These are phyloP conservation scores for Yamadazyma takamatsuzukensis DNA, from an alignment of 805 yeast genomes.

Conservation along the genomic window DNA sequence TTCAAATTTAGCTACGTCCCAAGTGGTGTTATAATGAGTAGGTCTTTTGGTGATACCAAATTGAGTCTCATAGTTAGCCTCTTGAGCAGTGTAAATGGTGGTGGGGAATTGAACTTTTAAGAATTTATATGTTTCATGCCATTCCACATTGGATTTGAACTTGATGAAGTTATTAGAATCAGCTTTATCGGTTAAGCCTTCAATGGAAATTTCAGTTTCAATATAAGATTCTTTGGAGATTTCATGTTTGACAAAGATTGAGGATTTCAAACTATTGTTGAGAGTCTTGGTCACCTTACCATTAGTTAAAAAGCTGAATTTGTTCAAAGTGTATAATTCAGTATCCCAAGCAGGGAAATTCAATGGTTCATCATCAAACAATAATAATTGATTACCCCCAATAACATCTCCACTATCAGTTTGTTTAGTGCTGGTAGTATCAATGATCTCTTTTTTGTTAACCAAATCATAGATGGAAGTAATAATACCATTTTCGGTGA, in stretches of 20 bases:
- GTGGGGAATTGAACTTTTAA: slow-evolving; percentile 95
- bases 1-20: slow-evolving; percentile 97
- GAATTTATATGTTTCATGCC: slow-evolving; percentile 88
- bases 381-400: slow-evolving; percentile 77
- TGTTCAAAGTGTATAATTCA: slow-evolving; percentile 80
- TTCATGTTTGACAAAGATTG: slow-evolving; percentile 58
- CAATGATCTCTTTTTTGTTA: slow-evolving; percentile 62
- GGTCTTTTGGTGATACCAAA: slow-evolving; percentile 90
- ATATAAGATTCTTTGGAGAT: slow-evolving; percentile 58
- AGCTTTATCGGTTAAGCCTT: slow-evolving; percentile 37
- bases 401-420: slow-evolving; percentile 22
- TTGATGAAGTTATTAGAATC: slow-evolving; percentile 31
- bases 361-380: slow-evolving; percentile 88
- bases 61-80: slow-evolving; percentile 88
- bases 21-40: slow-evolving; percentile 88
- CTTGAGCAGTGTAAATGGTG: slow-evolving; percentile 61
- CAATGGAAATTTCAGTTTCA: slow-evolving; percentile 65
- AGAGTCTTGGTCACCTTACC: slow-evolving; percentile 42
- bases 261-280: slow-evolving; percentile 56
- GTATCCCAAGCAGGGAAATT: slow-evolving; percentile 98
- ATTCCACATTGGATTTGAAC: slow-evolving; percentile 52
- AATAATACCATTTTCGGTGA: slow-evolving; percentile 52
- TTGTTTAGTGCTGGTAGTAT: slow-evolving; percentile 50
- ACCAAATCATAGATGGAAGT: slow-evolving; percentile 60
- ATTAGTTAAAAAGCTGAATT: slow-evolving; percentile 44